Evolutionary conservation across 345 rosid species (phyloP).

Genomic region (Eucalyptus paniculata): DNA sequence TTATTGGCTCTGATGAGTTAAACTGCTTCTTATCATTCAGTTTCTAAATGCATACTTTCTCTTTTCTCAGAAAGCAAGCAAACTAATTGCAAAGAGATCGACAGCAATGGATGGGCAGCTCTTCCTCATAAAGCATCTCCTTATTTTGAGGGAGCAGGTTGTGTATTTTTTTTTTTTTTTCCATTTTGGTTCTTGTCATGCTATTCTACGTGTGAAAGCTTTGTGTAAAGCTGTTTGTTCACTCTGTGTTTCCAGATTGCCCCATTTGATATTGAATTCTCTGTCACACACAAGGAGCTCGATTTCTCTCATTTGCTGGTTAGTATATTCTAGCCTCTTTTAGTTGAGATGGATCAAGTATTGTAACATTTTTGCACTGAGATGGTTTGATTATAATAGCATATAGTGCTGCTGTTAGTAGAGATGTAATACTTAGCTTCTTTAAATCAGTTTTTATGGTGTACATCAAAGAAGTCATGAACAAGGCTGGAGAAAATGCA

Average conservation of each 20-base stretch:
- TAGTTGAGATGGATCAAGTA: not conserved
- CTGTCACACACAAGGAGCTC: conserved; percentile 92
- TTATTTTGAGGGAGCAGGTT: conserved; percentile 95
- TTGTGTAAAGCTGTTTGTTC: not conserved
- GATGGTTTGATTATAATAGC: not conserved
- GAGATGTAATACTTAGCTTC: not conserved
- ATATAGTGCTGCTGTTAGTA: not conserved
- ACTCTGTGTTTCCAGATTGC: conserved; percentile 51
- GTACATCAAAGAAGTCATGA: not conserved
- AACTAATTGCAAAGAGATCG: conserved; percentile 66
- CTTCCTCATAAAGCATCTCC: conserved; percentile 87
- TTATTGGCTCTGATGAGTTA: not conserved
- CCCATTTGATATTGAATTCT: conserved; percentile 94
- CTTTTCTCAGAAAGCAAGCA: conserved; percentile 77
- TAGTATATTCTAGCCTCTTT: conserved; percentile 14
- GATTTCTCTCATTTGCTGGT: conserved; percentile 98
- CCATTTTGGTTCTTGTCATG: not conserved
- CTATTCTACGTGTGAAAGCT: not conserved
- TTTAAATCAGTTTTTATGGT: not conserved
- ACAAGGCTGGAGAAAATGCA: not conserved
- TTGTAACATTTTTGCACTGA: not conserved
- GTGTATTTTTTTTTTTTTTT: not conserved
- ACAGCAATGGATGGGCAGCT: conserved; percentile 90
- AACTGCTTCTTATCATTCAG: not conserved
- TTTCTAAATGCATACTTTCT: not conserved